A percentile compares a stretch with the other conserved stretches of the same genome.
These are phyloP conservation scores for Cordyceps farinosa DNA, from an alignment of 2,329 filamentous ascomycete species.

Conservation along the genomic window DNA sequence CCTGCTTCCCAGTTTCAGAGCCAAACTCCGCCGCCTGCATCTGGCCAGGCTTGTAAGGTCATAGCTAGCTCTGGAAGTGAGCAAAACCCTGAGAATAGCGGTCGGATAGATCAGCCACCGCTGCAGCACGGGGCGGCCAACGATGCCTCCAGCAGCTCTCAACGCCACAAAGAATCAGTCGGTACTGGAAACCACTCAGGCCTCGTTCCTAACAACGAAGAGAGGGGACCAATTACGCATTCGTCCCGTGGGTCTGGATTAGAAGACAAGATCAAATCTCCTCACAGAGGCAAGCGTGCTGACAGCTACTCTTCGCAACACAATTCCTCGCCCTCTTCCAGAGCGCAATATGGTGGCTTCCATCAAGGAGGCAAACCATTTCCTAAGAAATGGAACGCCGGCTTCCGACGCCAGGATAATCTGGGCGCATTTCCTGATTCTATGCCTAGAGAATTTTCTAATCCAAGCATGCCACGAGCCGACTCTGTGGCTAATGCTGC, in stretches of 20 bases:
- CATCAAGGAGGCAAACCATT: neutral
- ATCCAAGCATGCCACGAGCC: neutral
- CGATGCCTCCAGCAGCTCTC: neutral
- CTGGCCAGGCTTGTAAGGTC: constrained; percentile 7
- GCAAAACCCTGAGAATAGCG: neutral
- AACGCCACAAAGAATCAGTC: neutral
- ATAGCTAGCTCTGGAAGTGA: neutral
- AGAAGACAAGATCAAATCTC: neutral
- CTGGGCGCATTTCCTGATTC: neutral
- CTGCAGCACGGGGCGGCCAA: neutral
- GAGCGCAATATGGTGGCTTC: neutral
- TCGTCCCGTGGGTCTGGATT: neutral
- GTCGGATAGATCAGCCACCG: neutral
- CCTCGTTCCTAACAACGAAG: neutral
- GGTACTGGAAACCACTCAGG: neutral
- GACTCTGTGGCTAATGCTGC: neutral
- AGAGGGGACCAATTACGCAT: no score
- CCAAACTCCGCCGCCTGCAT: neutral
- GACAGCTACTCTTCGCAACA: neutral
- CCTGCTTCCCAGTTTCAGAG: neutral
- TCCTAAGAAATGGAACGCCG: neutral
- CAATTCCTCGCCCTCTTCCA: neutral
- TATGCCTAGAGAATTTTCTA: neutral
- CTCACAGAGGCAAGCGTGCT: neutral
- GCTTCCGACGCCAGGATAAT: neutral